A percentile compares a stretch with the other conserved stretches of the same genome.
These are phyloP conservation scores for Corymbia maculata DNA, from an alignment of 345 rosid species.

Conservation along the genomic window DNA sequence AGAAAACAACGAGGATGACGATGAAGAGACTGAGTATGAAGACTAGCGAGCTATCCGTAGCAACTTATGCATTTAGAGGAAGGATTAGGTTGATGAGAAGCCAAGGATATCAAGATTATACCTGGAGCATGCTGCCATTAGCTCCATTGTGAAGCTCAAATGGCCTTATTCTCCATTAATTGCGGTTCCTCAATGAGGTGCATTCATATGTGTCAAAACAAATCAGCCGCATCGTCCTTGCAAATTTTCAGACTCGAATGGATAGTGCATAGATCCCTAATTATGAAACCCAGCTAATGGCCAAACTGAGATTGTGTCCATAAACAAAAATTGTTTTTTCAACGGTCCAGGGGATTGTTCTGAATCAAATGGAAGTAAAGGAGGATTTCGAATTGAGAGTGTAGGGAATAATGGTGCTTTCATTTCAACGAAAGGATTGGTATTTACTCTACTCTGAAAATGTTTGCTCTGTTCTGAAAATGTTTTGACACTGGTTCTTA, in stretches of 20 bases:
- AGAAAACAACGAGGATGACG: constrained; percentile 55
- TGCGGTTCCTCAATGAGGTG: background rate
- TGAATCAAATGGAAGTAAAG: background rate
- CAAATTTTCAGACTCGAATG: rapidly evolving
- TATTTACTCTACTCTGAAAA: too few relatives aligned
- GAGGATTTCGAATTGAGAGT: background rate
- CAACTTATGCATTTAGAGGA: background rate
- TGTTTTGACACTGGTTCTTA: background rate
- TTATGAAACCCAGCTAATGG: background rate
- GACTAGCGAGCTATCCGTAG: constrained; percentile 25
- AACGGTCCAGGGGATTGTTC: background rate
- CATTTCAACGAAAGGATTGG: rapidly evolving
- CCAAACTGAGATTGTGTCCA: background rate
- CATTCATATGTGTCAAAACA: background rate
- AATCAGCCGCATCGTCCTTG: background rate
- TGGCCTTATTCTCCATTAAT: background rate
- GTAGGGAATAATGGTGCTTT: rapidly evolving
- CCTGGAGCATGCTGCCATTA: background rate
- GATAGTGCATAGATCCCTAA: background rate
- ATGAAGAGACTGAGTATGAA: constrained; percentile 93
- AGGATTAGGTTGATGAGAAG: background rate
- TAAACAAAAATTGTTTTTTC: background rate
- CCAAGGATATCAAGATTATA: background rate
- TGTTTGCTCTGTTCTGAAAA: background rate
- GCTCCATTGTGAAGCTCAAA: background rate